Evolutionary conservation across 2,329 filamentous ascomycete genomes (phyloP).

Genomic region (Emergomyces pasteurianus): DNA sequence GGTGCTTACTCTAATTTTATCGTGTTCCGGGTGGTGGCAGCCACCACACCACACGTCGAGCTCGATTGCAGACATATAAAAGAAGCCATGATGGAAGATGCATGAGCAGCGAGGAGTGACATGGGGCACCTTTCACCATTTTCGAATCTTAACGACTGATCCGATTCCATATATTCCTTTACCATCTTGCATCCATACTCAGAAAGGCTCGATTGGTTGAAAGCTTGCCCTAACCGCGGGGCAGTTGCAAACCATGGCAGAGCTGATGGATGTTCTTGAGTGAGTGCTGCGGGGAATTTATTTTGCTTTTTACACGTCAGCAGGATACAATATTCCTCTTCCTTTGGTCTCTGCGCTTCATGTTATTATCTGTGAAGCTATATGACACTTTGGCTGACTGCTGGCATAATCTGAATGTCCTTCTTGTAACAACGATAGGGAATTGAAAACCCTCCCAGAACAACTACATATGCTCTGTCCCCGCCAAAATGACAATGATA

Average conservation of each 20-base stretch:
- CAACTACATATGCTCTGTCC: constrained; percentile 58
- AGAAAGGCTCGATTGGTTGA: not conserved
- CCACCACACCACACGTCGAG: not conserved
- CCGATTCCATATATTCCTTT: not conserved
- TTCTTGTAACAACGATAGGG: constrained; percentile 20
- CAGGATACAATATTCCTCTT: not conserved
- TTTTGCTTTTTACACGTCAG: not conserved
- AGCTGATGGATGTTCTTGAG: constrained; percentile 33
- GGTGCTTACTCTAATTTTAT: not conserved
- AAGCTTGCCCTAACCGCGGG: not conserved
- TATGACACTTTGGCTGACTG: not conserved
- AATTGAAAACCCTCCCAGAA: constrained; percentile 33
- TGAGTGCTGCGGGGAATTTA: constrained; percentile 16
- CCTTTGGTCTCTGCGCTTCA: not conserved
- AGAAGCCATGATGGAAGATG: not conserved
- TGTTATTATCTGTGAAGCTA: not conserved
- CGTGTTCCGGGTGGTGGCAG: not conserved
- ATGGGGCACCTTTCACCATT: not conserved
- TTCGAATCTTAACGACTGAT: not conserved
- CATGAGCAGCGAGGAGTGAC: not conserved
- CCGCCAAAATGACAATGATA: constrained; percentile 49
- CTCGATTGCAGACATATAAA: not conserved
- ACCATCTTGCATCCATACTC: not conserved
- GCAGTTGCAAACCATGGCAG: constrained; percentile 17
- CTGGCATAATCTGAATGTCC: not conserved